Percentiles rank a stretch among this genome's conserved stretches.
phyloP scores from a whole-genome alignment of 129 eudicot genomes.

The Helianthus annuus region DNA sequence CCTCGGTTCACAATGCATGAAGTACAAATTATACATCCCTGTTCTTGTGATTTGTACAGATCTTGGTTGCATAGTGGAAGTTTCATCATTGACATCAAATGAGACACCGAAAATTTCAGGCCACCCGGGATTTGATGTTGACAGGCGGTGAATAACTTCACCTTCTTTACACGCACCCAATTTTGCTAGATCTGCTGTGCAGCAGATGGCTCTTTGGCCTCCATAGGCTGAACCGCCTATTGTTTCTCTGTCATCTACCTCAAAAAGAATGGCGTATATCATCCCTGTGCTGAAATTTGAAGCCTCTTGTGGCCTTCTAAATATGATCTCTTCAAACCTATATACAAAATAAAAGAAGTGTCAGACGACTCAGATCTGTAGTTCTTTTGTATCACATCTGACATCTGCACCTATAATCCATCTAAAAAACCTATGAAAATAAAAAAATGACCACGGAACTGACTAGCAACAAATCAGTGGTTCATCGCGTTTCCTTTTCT shows the following conservation, averaged over 20 bases:
- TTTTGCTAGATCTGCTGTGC: conserved; percentile 94
- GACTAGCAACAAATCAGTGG: neutral
- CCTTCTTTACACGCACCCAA: conserved; percentile 89
- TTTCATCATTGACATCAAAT: conserved; percentile 54
- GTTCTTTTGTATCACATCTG: conserved; percentile 4
- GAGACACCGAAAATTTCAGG: conserved; percentile 77
- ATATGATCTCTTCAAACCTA: conserved; percentile 83
- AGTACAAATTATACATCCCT: conserved; percentile 95
- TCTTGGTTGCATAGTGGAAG: conserved; percentile 57
- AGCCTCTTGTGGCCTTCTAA: conserved; percentile 63
- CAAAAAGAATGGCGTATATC: conserved; percentile 81
- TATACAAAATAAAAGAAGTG: neutral
- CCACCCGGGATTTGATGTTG: conserved; percentile 88
- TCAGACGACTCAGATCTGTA: conserved; percentile 9
- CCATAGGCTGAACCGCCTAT: conserved; percentile 99
- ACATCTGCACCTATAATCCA: neutral
- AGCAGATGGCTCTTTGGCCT: conserved; percentile 97
- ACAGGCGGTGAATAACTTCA: conserved; percentile 84
- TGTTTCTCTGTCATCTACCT: conserved; percentile 89
- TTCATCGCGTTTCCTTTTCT: neutral
- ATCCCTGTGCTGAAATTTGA: conserved; percentile 70
- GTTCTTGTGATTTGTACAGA: conserved; percentile 74
- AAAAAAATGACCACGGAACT: neutral
- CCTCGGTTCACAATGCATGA: conserved; percentile 85
- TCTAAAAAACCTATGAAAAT: neutral